Percentiles rank a stretch among this genome's conserved stretches.
phyloP scores from a whole-genome alignment of 352 stramenopile genomes.

The Phytophthora capsici region DNA sequence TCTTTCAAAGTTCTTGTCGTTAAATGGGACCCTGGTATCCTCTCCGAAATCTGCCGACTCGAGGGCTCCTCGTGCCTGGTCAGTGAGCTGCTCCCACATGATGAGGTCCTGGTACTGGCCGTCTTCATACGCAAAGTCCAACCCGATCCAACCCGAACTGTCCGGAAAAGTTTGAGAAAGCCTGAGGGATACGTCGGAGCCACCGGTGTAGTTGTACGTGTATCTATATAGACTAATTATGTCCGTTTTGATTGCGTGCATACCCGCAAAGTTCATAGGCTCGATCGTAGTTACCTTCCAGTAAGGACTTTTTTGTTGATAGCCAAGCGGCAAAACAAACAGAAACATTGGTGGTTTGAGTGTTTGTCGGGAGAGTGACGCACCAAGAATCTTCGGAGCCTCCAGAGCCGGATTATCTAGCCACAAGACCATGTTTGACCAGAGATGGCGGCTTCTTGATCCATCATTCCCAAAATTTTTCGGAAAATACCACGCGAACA shows the following conservation, averaged over 20 bases:
- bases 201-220: neutral
- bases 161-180: neutral
- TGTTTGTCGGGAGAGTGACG: neutral
- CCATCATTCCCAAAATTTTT: neutral
- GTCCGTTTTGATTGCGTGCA: neutral
- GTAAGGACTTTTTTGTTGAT: neutral
- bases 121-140: neutral
- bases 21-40: neutral
- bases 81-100: slow-evolving; percentile 4
- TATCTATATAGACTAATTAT: neutral
- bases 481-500: slow-evolving; percentile 13
- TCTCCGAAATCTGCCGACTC: neutral
- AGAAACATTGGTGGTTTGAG: neutral
- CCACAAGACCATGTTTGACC: slow-evolving; percentile 8
- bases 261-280: neutral
- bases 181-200: neutral
- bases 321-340: neutral
- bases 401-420: slow-evolving; percentile 1
- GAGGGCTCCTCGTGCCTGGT: neutral
- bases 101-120: slow-evolving; percentile 6
- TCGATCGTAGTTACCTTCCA: neutral
- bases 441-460: neutral
- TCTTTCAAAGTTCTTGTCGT: neutral
- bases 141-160: neutral
- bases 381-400: neutral